phyloP scores from a whole-genome alignment of 2,329 filamentous ascomycete genomes.

The Orbilia oligospora region DNA sequence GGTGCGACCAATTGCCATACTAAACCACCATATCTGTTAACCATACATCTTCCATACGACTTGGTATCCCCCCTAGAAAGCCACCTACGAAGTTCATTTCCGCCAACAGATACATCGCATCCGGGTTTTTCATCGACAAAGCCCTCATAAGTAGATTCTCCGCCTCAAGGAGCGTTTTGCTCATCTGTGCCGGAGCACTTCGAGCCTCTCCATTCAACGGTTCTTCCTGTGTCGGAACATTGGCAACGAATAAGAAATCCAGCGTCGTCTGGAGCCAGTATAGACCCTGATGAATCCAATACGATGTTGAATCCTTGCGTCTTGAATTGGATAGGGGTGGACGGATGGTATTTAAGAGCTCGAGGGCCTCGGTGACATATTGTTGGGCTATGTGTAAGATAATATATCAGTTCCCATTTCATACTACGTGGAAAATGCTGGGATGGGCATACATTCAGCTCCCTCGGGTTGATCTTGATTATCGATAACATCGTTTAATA shows the following conservation, averaged over 20 bases:
- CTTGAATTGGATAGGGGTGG: conserved; percentile 30
- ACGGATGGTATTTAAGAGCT: conserved; percentile 37
- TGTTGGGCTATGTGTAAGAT: conserved; percentile 24
- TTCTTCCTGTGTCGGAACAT: conserved; percentile 59
- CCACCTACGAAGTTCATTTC: conserved; percentile 84
- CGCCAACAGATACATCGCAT: conserved; percentile 89
- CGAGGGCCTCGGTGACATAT: conserved; percentile 44
- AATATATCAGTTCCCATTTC: conserved; percentile 1
- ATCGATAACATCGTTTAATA: background rate
- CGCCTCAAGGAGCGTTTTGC: conserved; percentile 59
- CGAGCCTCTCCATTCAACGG: conserved; percentile 38
- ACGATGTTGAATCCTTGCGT: conserved; percentile 46
- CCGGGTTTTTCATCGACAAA: conserved; percentile 72
- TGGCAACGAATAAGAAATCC: conserved; percentile 53
- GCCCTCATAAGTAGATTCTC: conserved; percentile 62
- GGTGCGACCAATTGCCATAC: conserved; percentile 91
- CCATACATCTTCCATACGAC: background rate
- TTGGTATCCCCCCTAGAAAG: background rate
- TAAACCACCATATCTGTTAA: conserved; percentile 46
- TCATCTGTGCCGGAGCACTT: conserved; percentile 46
- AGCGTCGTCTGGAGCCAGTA: conserved; percentile 53
- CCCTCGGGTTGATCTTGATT: background rate
- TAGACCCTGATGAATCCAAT: conserved; percentile 39
- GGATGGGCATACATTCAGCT: conserved; percentile 21
- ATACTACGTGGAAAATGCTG: background rate